Evolutionary conservation across 192 early-diverging fungal genomes (phyloP), one percentile per base, ranked within the genome.

Genomic region (Linnemannia zychae): DNA sequence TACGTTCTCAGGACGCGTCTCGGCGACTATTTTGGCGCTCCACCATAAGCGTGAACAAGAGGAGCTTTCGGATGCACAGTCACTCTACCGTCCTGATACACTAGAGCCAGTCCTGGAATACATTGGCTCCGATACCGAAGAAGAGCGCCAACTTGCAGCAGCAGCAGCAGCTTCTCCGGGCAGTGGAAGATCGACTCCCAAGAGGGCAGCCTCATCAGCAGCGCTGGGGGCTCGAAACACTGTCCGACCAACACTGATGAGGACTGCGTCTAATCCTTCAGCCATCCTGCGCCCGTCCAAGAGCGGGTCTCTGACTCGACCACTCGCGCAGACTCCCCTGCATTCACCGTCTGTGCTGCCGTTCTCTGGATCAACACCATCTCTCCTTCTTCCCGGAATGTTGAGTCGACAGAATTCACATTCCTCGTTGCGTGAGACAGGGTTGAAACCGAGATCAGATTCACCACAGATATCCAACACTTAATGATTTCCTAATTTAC

Each of bases 291-390:
- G 81, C 3, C 74, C 80, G 4, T 82, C 75, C 24, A 82, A 71
- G 38, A 82, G 71, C 49, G 75, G 75, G 49, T 67, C 70, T 0
- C 49, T 76, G 34, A 48, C 67, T 40, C 67, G 83, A 11, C 83
- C 83, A 0, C 70, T 85, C 24, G 83, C 83, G 3, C 83, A 85
- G 48, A 85, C 83, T 16, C 78, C 83, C n/a, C 28, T 85, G 46
- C 74, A 84, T 47, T 65, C 82, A 7, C 77, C 77, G 0, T 79
- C 82, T 12, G 46, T 79, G 6, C 12, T 84, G 17, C 77, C 76
- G 7, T 77, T 84, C 46, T 69, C 70, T 17, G 72, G 46, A 67
- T 77, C 81, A 4, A 77, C 80, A 2, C 40, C 74, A n/a, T 75
- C 74, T 11, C 57, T 82, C 28, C 74, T 68, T 38, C 79, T 52